Base-by-base conservation (phyloP, 176 grass and related monocot genomes). In the Ensete glaucum region DNA sequence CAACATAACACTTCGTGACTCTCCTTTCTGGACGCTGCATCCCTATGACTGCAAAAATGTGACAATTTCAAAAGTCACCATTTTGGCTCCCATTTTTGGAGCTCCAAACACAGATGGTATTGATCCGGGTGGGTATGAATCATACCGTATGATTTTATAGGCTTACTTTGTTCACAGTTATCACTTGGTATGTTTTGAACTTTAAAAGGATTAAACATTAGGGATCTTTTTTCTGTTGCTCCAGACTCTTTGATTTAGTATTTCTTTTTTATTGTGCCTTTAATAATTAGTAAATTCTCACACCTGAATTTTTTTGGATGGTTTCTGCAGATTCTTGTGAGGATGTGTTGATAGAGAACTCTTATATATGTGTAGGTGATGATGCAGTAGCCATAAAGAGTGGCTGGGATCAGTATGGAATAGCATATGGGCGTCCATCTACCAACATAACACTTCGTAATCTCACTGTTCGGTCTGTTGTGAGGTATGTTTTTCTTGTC, bases 61-160 rank as follows among this genome's bases (percentile, higher is more conserved):
- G 26, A 97, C 88, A 34, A 83, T 93, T 79, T 88, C 87, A 13
- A 79, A 83, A 83, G 88, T 93, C 56, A 97, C 90, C 72, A 93
- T 97, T 75, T 81, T 97, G 72, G 84, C 93, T 78, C 93, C 93
- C 54, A 29, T 97, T 72, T 81, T 73, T 83, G 90, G 88, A 43
- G 93, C 93, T 88, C 93, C 90, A 73, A 93, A 97, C 72, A 97
- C 90, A 13, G 93, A 97, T 78, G 93, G 93, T 43, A 97, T 97
- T 84, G 88, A 97, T 85, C 90, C 93, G 89, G 93, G 93, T 97
- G 86, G 59, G 54, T 25, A 58, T 25, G 24, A 25, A 25, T 25
- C 24, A 25, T 25, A 25, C 24, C 24, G 24, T 25, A 25, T 86
- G 43, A 9, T 50, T 50, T 51, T 19, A 16, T 1, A 11, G 5